Evolutionary conservation across 2,329 filamentous ascomycete genomes (phyloP), one percentile per base, ranked within the genome.

Genomic region (Fusarium metavorans): DNA sequence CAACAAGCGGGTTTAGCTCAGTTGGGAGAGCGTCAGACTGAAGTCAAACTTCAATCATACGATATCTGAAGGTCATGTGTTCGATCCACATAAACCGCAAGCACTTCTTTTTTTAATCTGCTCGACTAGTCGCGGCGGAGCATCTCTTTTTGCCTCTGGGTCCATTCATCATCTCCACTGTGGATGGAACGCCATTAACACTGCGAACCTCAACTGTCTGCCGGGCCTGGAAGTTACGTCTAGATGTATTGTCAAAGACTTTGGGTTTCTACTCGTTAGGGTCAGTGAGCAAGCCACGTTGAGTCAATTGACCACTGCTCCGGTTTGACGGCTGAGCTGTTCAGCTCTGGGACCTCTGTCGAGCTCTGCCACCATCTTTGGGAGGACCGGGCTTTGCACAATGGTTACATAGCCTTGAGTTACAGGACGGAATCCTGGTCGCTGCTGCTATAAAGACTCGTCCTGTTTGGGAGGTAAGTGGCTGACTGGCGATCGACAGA

Each of bases 1-100:
- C 60, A 78, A 67, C 75, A 74, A 76, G 73, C 77, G 77, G 77
- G 77, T 79, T 79, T 79, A 79, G 77, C 77, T 79, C 77, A 79
- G 77, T 79, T 79, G 77, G 77, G 77, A 78, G 77, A 75, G 73
- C 73, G 73, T 75, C 73, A 75, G 73, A 75, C 73, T 75, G 73
- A 75, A 75, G 73, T 59, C 35, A 73, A 73, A 75, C 73, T 75
- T 75, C 68, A 64, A 71, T 75, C 73, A 57, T 48, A 14, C 16
- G 72, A 76, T 75, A 79, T 79, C 77, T 79, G 77, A 79, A 79
- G 77, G 77, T 79, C 77, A 37, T 79, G 77, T 79, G 77, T 79
- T 79, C 77, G 76, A 79, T 79, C 77, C 77, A 79, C 77, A 79
- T 37, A 79, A 79, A 76, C 77, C 77, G 77, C 77, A 79, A 20